Evolutionary conservation across 306 rosid species (phyloP), one percentile per base, ranked within the genome.

Genomic region (Prunus campanulata): DNA sequence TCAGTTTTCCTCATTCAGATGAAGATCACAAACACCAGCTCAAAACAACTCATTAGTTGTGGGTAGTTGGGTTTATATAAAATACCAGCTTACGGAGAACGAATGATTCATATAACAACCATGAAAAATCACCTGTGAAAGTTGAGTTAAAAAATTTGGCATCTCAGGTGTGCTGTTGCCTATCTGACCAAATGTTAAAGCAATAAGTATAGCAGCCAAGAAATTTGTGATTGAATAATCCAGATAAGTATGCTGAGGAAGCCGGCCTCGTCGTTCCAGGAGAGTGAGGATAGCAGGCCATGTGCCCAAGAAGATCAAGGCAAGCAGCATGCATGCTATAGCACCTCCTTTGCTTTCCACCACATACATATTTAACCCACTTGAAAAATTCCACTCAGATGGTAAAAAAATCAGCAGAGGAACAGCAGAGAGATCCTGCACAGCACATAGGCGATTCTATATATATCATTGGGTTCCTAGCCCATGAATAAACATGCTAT

Each of bases 161-260:
- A 16, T 15, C 24, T 71, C 79, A 6, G 70, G 74, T 12, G 90
- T 84, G 81, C 96, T 66, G 49, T 83, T 78, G 70, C 97, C 97
- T 16, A 91, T 82, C 87, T 94, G 69, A 60, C 98, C 98, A 65
- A 91, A 83, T 2, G 98, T 90, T 54, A 94, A 81, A 63, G 98
- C 98, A 74, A 94, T 94, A 56, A 94, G 65, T 1, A 94, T 78
- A 79, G 97, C 95, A 79, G 98, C 97, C 66, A 91, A 75, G 71
- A 94, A 82, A 77, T 94, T 94, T 46, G 97, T 88, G 72, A 94
- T 70, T 0, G 98, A 78, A 75, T 94, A 94, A 46, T 94, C 98
- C 51, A 94, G 98, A 80, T 94, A 94, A 1, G 97, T 90, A 70
- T 94, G 97, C 51, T 94, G 98, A 85, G 97, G 98, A 81, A 92